phyloP scores from a whole-genome alignment of 352 stramenopile genomes.

The Globisporangium paddicum region DNA sequence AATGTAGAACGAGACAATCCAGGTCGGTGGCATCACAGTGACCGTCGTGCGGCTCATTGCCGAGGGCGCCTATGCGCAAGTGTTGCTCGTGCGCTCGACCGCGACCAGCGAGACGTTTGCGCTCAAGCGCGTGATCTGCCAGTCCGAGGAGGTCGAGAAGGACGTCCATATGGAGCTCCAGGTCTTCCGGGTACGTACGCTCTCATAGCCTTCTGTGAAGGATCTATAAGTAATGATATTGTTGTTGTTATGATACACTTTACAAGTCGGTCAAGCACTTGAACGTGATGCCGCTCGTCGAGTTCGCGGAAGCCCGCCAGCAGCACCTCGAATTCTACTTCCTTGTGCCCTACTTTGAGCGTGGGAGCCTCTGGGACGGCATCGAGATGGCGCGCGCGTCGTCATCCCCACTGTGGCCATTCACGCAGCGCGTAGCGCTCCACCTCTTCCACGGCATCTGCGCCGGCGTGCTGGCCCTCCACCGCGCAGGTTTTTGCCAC shows the following conservation, averaged over 20 bases:
- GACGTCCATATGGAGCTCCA: conserved; percentile 76
- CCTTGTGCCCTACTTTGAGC: conserved; percentile 81
- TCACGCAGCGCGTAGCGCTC: conserved; percentile 73
- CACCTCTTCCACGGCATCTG: conserved; percentile 86
- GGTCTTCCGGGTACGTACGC: conserved; percentile 66
- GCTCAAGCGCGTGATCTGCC: conserved; percentile 78
- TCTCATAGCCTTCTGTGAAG: background rate
- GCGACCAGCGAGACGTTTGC: conserved; percentile 69
- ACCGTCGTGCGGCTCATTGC: conserved; percentile 64
- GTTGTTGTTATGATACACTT: background rate
- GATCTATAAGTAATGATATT: background rate
- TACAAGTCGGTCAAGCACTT: conserved; percentile 67
- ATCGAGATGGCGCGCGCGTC: conserved; percentile 61
- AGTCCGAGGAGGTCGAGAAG: conserved; percentile 74
- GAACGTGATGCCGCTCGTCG: conserved; percentile 75
- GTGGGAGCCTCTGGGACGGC: conserved; percentile 75
- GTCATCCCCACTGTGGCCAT: conserved; percentile 77
- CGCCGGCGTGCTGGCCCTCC: conserved; percentile 63
- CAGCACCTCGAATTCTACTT: conserved; percentile 83
- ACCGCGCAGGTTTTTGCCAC: conserved; percentile 79
- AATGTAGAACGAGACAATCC: conserved; percentile 59
- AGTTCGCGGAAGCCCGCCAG: conserved; percentile 67
- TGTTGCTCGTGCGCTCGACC: conserved; percentile 71
- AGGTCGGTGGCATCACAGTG: conserved; percentile 66
- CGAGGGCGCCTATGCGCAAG: conserved; percentile 75